phyloP scores from a whole-genome alignment of 228 moss, liverwort and hornwort genomes.

The Sphagnum fallax region DNA sequence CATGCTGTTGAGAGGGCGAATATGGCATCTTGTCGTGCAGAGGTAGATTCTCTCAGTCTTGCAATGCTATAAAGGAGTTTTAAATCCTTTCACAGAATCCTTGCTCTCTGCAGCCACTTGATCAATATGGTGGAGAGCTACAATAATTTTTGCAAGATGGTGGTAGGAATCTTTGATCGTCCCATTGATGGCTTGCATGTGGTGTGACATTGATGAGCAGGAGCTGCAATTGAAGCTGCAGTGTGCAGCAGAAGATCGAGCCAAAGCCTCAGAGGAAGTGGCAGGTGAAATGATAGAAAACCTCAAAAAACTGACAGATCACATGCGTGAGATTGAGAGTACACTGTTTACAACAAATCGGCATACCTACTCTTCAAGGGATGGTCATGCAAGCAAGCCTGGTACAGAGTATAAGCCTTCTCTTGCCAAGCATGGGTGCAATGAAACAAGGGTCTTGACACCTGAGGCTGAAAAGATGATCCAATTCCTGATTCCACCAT shows the following conservation, averaged over 20 bases:
- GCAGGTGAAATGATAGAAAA: slow-evolving; percentile 65
- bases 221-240: slow-evolving; percentile 70
- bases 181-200: neutral
- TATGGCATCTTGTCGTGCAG: slow-evolving; percentile 66
- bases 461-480: neutral
- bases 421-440: neutral
- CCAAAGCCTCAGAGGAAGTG: slow-evolving; percentile 55
- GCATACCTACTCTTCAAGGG: neutral
- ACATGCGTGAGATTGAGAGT: slow-evolving; percentile 69
- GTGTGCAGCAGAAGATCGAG: slow-evolving; percentile 47
- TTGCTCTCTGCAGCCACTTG: too few relatives aligned
- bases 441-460: neutral
- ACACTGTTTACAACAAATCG: slow-evolving; percentile 22
- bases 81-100: too few relatives aligned
- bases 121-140: too few relatives aligned
- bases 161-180: too few relatives aligned
- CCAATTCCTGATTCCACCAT: neutral
- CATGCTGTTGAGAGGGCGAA: slow-evolving; percentile 67
- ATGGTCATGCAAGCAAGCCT: neutral
- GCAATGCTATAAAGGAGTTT: neutral
- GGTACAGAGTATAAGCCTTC: neutral
- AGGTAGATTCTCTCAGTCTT: slow-evolving; percentile 27
- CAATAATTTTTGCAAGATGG: too few relatives aligned
- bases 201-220: slow-evolving; percentile 15
- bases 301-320: slow-evolving; percentile 56